A percentile compares a stretch with the other conserved stretches of the same genome.
Conservation (phyloP, 2,329 filamentous ascomycete genomes). For the Colletotrichum siamense region DNA sequence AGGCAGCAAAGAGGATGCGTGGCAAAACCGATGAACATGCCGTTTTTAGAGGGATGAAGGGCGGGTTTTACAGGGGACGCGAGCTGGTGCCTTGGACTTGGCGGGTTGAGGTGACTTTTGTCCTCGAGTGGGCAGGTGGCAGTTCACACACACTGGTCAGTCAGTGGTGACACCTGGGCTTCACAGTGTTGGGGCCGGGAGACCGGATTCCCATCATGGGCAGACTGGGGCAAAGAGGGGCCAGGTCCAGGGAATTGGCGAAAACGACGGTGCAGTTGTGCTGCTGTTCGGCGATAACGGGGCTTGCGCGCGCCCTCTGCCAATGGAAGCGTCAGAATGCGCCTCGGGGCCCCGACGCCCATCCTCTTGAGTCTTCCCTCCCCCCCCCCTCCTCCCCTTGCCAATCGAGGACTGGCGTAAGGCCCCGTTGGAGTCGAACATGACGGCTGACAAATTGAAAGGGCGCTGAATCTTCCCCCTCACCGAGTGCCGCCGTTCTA, state of each 20-base stretch:
- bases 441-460: conserved; percentile 24
- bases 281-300: not conserved
- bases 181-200: not conserved
- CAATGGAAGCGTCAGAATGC: conserved; percentile 5
- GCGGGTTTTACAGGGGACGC: not conserved
- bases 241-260: not conserved
- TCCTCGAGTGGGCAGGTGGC: not conserved
- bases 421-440: not conserved
- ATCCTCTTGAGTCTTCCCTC: not conserved
- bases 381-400: conserved; percentile 10
- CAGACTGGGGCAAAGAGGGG: not conserved
- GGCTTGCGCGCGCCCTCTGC: not conserved
- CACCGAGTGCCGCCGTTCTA: conserved; percentile 14
- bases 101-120: not conserved
- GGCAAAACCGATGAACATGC: not conserved
- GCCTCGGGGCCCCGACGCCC: not conserved
- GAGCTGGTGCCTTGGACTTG: conserved; percentile 3
- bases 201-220: not conserved
- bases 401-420: not conserved
- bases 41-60: not conserved
- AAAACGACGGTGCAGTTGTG: conserved; percentile 7
- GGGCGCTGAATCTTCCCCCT: conserved; percentile 23
- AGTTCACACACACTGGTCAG: not conserved
- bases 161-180: not conserved
- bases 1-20: conserved; percentile 6